phyloP scores from a whole-genome alignment of 306 rosid genomes.

The Arachis hypogaea region DNA sequence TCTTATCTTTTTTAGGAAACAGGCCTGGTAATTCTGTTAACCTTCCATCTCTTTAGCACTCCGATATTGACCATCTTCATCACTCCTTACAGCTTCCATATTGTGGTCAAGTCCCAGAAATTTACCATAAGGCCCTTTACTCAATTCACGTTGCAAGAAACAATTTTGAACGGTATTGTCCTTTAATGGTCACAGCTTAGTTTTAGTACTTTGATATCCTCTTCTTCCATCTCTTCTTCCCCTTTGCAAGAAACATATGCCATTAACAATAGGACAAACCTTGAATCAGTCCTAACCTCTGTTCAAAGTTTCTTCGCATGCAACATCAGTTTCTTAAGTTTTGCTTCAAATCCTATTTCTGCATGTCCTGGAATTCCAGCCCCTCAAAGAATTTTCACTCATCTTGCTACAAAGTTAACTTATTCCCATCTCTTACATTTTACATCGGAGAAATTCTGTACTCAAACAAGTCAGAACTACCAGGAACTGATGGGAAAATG shows the following conservation, averaged over 20 bases:
- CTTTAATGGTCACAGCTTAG: conserved; percentile 31
- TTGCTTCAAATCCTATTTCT: neutral
- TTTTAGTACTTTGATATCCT: conserved; percentile 28
- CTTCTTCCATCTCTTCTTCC: conserved; percentile 30
- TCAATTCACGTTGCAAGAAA: conserved; percentile 23
- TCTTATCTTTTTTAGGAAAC: neutral
- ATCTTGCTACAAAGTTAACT: conserved; percentile 4
- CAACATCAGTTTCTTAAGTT: conserved; percentile 4
- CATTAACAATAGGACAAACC: neutral
- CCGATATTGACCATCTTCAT: conserved; percentile 2
- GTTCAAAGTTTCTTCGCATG: neutral
- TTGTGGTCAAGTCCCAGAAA: neutral
- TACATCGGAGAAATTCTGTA: conserved; percentile 15
- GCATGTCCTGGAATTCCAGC: neutral
- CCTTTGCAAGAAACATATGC: neutral
- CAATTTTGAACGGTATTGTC: conserved; percentile 21
- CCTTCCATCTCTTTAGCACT: neutral
- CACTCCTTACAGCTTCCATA: neutral
- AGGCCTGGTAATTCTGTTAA: neutral
- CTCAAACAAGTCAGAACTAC: conserved; percentile 7
- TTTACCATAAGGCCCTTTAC: conserved; percentile 11
- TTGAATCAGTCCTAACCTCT: neutral
- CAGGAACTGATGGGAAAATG: conserved; percentile 14
- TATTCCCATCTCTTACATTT: conserved; percentile 22
- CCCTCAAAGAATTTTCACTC: no score